phyloP scores from a whole-genome alignment of 75 land plant species.

The Picea glauca region DNA sequence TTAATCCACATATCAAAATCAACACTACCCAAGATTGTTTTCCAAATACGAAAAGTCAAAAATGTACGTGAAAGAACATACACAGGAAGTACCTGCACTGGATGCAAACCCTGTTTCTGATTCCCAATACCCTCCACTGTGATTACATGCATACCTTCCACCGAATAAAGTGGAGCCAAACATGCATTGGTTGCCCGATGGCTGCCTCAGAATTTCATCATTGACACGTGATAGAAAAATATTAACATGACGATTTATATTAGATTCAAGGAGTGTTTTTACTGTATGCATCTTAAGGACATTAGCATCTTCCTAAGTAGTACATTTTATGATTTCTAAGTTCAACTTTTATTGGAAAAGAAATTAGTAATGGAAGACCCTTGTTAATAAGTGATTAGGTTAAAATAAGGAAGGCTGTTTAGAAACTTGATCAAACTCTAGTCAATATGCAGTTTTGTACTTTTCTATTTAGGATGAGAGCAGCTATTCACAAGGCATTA shows the following conservation, averaged over 20 bases:
- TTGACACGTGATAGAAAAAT: background rate
- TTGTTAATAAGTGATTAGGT: background rate
- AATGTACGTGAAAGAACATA: background rate
- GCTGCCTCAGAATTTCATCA: conserved; percentile 32
- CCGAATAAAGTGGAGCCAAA: conserved; percentile 92
- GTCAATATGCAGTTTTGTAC: background rate
- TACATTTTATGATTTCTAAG: background rate
- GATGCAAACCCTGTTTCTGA: conserved; percentile 76
- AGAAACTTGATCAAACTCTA: background rate
- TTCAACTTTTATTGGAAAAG: background rate
- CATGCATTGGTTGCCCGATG: conserved; percentile 93
- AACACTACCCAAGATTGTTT: background rate
- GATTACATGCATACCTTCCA: conserved; percentile 98
- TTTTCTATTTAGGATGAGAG: background rate
- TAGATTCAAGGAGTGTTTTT: background rate
- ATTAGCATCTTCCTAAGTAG: background rate
- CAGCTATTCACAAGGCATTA: background rate
- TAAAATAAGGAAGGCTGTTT: background rate
- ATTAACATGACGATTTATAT: background rate
- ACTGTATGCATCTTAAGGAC: background rate
- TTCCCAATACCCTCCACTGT: conserved; percentile 96
- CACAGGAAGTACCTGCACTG: conserved; percentile 64
- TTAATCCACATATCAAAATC: background rate
- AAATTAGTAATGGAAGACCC: background rate
- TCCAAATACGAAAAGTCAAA: background rate